Base-by-base conservation (phyloP, 768 basidiomycete species). In the Porphyrellus cyaneotinctus region DNA sequence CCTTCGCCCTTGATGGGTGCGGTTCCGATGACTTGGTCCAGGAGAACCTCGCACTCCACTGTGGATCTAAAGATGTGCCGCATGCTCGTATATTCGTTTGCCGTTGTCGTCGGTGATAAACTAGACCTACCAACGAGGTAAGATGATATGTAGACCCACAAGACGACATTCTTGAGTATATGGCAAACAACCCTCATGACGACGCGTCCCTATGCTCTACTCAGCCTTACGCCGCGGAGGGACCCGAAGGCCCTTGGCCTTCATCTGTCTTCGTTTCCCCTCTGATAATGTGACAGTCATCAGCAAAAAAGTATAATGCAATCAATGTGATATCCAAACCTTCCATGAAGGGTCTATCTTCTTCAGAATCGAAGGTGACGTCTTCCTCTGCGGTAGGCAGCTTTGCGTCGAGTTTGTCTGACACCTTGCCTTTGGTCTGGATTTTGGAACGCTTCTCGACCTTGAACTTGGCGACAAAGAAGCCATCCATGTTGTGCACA, bases 401-500 rank as follows among this genome's bases (percentile, higher is more conserved):
- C 32, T 73, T 65, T 14, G 60, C 67, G 39, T 69, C 58, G 35
- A 37, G 52, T 30, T 62, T 65, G 24, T 50, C 52, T 3, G 17
- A 52, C n/a, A 45, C 65, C 44, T 63, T 71, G 14, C 70, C 63
- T 35, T 61, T 69, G 6, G 48, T 57, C 49, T 63, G 64, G 32
- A 52, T 63, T 73, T 88, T 94, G 43, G 73, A 66, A 53, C 86
- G 79, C 71, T 83, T 90, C 67, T 84, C 87, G n/a, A 98, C 86
- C 71, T 90, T 95, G 80, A 99, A 91, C 71, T 98, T 98, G 53
- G 95, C 95, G 50, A 98, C 95, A 70, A 81, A 99, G 79, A 99
- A 99, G 6, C 97, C 97, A 68, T 99, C 97, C 95, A 98, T 97
- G 72, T 99, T 99, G 74, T 97, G 95, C 62, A 97, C 94, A 70